A percentile compares a stretch with the other conserved stretches of the same genome.
phyloP scores from a whole-genome alignment of 306 rosid species.

The Inga leiocalycina region DNA sequence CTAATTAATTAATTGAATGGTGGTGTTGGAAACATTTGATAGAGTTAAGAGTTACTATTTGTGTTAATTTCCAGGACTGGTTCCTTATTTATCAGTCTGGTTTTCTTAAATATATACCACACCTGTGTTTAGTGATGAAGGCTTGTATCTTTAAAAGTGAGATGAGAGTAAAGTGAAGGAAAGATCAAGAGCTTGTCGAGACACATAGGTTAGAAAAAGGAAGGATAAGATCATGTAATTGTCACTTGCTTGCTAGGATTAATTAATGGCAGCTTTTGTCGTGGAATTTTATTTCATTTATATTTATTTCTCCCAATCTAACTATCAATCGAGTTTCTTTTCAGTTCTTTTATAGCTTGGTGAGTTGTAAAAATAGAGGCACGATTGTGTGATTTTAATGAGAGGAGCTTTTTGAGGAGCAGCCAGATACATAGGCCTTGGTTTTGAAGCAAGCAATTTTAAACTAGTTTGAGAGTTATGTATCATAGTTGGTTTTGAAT shows the following conservation, averaged over 20 bases:
- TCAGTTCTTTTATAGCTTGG: no score
- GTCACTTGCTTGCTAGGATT: background rate
- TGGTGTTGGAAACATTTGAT: conserved; percentile 6
- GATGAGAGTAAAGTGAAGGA: background rate
- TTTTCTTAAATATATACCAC: background rate
- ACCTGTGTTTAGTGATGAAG: no score
- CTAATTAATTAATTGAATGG: conserved; percentile 7
- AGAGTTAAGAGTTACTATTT: background rate
- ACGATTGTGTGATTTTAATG: no score
- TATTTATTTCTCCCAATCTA: background rate
- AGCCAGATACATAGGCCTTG: background rate
- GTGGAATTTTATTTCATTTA: background rate
- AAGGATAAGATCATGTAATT: background rate
- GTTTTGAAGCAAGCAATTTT: background rate
- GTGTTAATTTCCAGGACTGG: conserved; percentile 16
- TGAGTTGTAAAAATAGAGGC: no score
- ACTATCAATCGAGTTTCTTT: background rate
- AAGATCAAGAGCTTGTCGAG: background rate
- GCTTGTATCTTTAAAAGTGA: background rate
- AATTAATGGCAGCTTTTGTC: background rate
- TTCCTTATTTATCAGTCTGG: conserved; percentile 2
- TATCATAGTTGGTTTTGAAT: background rate
- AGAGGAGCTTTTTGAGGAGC: no score
- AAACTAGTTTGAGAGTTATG: background rate
- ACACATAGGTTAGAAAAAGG: background rate